Base-by-base conservation (phyloP, 1,139 yeast species). In the Pichiaceae sp. region DNA sequence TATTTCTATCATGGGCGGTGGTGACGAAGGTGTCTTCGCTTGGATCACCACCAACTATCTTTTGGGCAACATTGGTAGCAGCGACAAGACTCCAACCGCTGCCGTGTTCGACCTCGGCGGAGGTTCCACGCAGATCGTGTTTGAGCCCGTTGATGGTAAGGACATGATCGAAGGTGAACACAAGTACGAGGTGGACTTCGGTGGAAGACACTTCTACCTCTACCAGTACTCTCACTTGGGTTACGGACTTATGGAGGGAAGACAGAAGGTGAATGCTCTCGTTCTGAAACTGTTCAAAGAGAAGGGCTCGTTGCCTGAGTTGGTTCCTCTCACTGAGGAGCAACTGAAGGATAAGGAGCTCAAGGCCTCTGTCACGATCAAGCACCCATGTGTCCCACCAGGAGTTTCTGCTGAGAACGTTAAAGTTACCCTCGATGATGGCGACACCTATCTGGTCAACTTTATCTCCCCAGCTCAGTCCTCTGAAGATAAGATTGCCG, bases 71-170 rank as follows among this genome's bases (percentile, higher is more conserved):
- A 86, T 91, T 56, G 97, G 97, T 20, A 64, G 78, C 20, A 61
- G 74, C 17, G 80, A 75, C 34, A 76, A 77, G 60, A 59, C 63
- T 23, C 84, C 91, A 24, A 91, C 98, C 11, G 95, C 95, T 36
- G 98, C 97, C 7, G 95, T 91, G 12, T 91, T 91, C 56, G 99
- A 91, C 57, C 75, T 91, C 45, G 99, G 99, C 49, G 99, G 99
- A 49, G 98, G 97, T 6, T 87, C 96, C 4, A 91, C 98, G 11
- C 99, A 91, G 63, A 87, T 91, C 63, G 98, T 91, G 4, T 91
- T 91, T 60, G 97, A 91, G 66, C 99, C 99, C 9, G 59, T 62
- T 18, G 61, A 66, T 35, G 72, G 75, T 43, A 77, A 74, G 47
- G 58, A 65, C 46, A 74, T 87, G 82, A 64, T 72, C 33, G 89